Base-by-base conservation (phyloP, 2,329 filamentous ascomycete species). In the Graphilbum fragrans region DNA sequence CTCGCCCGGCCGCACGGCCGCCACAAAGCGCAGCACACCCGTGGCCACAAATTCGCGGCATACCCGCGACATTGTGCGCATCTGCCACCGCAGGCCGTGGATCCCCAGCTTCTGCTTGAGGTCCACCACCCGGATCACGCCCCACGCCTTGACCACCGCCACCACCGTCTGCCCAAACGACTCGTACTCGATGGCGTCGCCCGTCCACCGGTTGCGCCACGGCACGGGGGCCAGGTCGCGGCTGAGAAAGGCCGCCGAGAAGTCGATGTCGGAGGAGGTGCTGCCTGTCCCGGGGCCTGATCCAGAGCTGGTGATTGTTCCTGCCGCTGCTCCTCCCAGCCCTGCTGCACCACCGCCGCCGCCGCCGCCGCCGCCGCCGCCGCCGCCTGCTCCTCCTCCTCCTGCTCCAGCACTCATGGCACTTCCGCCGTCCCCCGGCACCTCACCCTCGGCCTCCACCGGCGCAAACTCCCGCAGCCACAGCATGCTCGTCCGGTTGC, bases 401-500 rank as follows among this genome's bases (percentile, higher is more conserved):
- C 18, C 22, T 7, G 3, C 27, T 17, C 23, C 18, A 10, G 18
- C 25, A 37, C 20, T 8, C 6, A 16, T 10, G 22, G 17, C 16
- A 6, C 19, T 14, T 7, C 29, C 29, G 35, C 5, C 19, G 2
- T 3, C 11, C 34, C 21, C 14, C 12, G 36, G 25, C 20, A 49
- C 52, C 12, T 38, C 58, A 46, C 61, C 64, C 29, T 58, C 56
- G 34, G 65, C 59, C 45, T 55, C 58, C 11, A 61, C 59, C 23
- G 65, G 73, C 0, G 73, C 67, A 51, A 75, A 77, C 22, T 63
- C 59, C 36, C 67, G 66, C 37, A 79, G 64, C 70, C 74, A 80
- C 41, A 80, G 59, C 52, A 75, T 76, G 59, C 74, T 79, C 2
- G 76, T 78, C 51, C 76, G 77, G 43, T 68, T 72, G 31, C 72